Percentiles rank a stretch among this genome's conserved stretches.
Evolutionary conservation across 768 basidiomycete genomes (phyloP).

Genomic region (Amanita pseudoporphyria): DNA sequence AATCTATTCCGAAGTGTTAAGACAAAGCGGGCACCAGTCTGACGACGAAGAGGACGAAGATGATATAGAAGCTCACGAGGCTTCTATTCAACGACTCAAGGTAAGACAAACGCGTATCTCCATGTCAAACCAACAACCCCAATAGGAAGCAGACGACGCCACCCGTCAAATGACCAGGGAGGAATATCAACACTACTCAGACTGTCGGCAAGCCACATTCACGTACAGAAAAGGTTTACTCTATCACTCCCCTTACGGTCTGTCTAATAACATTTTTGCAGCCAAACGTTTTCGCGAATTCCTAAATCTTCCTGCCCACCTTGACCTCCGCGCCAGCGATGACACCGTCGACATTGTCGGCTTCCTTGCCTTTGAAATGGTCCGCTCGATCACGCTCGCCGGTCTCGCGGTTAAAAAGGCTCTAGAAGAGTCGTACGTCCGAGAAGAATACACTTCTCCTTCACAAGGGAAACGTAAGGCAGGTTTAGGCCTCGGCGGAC

Average conservation of each 20-base stretch:
- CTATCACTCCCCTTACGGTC: conserved; percentile 1
- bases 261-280: conserved; percentile 19
- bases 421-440: conserved; percentile 60
- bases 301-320: conserved; percentile 75
- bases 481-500: conserved; percentile 26
- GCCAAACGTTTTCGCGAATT: conserved; percentile 95
- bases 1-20: conserved; percentile 81
- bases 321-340: conserved; percentile 86
- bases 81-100: conserved; percentile 81
- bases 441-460: conserved; percentile 57
- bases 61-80: conserved; percentile 91
- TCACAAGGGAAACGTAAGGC: conserved; percentile 65
- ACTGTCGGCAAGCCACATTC: conserved; percentile 94
- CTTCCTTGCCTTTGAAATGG: conserved; percentile 96
- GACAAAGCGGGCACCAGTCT: conserved; percentile 67
- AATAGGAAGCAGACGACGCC: conserved; percentile 87
- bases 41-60: conserved; percentile 96
- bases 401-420: conserved; percentile 78
- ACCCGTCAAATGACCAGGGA: conserved; percentile 95
- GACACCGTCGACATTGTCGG: conserved; percentile 96
- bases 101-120: conserved; percentile 22
- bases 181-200: conserved; percentile 95
- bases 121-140: background rate
- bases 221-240: conserved; percentile 86
- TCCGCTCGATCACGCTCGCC: conserved; percentile 83